Conservation (phyloP, 257 asterid species). For the Ajuga chamaepitys region DNA sequence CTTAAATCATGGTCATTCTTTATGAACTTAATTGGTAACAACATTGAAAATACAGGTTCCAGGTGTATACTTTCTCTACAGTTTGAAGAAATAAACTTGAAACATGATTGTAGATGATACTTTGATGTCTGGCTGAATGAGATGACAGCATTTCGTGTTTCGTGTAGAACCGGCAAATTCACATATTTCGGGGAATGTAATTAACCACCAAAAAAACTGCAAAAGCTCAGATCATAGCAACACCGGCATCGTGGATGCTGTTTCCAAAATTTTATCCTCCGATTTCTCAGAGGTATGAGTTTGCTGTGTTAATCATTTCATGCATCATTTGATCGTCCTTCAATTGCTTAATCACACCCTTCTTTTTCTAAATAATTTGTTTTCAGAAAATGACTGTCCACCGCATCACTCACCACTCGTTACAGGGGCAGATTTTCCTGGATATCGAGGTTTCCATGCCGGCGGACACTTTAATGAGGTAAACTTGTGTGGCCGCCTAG, state of each 20-base stretch:
- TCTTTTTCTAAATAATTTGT: not conserved
- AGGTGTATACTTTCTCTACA: too few species aligned
- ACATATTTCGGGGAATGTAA: conserved; percentile 19
- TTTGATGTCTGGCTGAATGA: not conserved
- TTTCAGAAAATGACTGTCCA: conserved; percentile 68
- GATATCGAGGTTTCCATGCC: conserved; percentile 91
- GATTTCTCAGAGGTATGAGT: conserved; percentile 56
- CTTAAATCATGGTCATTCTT: too few species aligned
- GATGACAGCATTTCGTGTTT: not conserved
- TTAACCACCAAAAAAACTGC: conserved; percentile 19
- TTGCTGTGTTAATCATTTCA: not conserved
- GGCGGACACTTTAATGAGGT: conserved; percentile 57
- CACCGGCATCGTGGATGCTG: conserved; percentile 45
- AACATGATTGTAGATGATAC: not conserved
- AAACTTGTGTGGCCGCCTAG: not conserved
- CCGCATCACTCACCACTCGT: conserved; percentile 68
- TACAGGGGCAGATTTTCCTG: conserved; percentile 74
- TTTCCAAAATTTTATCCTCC: conserved; percentile 46
- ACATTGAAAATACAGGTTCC: too few species aligned
- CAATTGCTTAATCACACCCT: not conserved
- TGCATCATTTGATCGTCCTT: not conserved
- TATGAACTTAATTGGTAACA: too few species aligned
- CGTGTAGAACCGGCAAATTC: conserved; percentile 62
- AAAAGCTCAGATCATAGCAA: conserved; percentile 22
- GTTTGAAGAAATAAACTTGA: not conserved